Percentiles rank a stretch among this genome's conserved stretches.
These are phyloP conservation scores for Aspergillus saccharolyticus DNA, from an alignment of 495 filamentous ascomycete species.

Conservation along the genomic window DNA sequence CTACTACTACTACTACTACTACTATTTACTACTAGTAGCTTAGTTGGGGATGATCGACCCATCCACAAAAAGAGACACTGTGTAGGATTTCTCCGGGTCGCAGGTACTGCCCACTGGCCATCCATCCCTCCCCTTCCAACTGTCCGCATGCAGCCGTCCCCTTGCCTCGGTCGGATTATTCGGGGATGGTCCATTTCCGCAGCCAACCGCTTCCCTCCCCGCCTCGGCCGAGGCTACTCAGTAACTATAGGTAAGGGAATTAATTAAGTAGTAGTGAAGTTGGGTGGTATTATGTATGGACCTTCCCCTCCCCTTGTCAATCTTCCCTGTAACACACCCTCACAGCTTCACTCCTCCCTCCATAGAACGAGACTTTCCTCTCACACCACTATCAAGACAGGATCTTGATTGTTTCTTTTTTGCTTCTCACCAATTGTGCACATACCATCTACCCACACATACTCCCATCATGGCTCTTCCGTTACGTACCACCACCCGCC, in stretches of 20 bases:
- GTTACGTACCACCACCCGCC: constrained; percentile 34
- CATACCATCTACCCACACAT: constrained; percentile 7
- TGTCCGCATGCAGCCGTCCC: constrained; percentile 12
- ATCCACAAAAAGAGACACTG: neutral
- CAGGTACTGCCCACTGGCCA: too few species aligned
- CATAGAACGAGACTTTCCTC: constrained; percentile 7
- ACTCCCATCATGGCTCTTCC: constrained; percentile 29
- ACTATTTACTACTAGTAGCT: too few species aligned
- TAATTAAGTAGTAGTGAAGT: too few species aligned
- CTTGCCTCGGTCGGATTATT: constrained; percentile 7
- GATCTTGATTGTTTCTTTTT: constrained; percentile 1
- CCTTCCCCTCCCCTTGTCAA: neutral
- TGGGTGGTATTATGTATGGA: too few species aligned
- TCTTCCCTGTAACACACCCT: neutral
- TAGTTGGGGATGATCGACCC: neutral
- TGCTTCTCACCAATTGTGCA: neutral
- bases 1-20: too few species aligned
- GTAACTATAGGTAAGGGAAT: too few species aligned
- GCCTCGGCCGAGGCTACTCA: neutral
- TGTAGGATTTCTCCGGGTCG: neutral
- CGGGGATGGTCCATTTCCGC: constrained; percentile 22
- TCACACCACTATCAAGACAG: neutral
- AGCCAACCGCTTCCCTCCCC: constrained; percentile 29
- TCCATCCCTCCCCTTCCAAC: too few species aligned
- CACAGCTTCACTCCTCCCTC: constrained; percentile 9